A percentile compares a stretch with the other conserved stretches of the same genome.
phyloP scores from a whole-genome alignment of 345 rosid genomes.

The Viola odorata region DNA sequence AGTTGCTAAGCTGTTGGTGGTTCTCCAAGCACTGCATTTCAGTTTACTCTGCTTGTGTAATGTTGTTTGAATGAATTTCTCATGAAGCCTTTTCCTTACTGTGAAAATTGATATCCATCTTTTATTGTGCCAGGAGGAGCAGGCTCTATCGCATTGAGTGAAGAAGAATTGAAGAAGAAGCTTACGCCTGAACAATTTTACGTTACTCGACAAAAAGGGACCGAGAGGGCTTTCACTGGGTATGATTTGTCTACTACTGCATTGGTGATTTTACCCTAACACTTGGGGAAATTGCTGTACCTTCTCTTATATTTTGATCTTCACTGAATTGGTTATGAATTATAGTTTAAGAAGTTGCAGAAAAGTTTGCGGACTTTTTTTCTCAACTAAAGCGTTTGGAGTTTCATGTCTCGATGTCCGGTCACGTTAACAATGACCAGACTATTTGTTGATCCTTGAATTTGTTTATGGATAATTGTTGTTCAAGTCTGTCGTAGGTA shows the following conservation, averaged over 20 bases:
- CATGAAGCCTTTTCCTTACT: background rate
- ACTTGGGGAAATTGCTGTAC: too few species aligned
- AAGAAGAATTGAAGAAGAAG: slow-evolving; percentile 68
- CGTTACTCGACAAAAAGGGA: slow-evolving; percentile 75
- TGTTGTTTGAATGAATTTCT: background rate
- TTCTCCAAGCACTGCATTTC: background rate
- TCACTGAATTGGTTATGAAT: too few species aligned
- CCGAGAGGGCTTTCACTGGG: slow-evolving; percentile 95
- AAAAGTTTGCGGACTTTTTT: too few species aligned
- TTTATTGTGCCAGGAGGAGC: slow-evolving; percentile 35
- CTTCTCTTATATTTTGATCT: too few species aligned
- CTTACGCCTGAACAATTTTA: slow-evolving; percentile 69
- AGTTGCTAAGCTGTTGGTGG: background rate
- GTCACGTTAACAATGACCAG: too few species aligned
- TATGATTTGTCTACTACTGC: slow-evolving; percentile 21
- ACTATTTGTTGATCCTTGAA: too few species aligned
- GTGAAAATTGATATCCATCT: slow-evolving; percentile 3
- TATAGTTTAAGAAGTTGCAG: too few species aligned
- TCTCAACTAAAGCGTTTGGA: too few species aligned
- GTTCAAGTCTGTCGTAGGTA: too few species aligned
- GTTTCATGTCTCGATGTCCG: too few species aligned
- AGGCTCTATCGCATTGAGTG: slow-evolving; percentile 39
- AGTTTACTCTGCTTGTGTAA: background rate
- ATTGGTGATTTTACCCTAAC: background rate
- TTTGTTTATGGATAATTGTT: too few species aligned